Conservation (phyloP, 768 basidiomycete species). For the Amanita fuliginea region DNA sequence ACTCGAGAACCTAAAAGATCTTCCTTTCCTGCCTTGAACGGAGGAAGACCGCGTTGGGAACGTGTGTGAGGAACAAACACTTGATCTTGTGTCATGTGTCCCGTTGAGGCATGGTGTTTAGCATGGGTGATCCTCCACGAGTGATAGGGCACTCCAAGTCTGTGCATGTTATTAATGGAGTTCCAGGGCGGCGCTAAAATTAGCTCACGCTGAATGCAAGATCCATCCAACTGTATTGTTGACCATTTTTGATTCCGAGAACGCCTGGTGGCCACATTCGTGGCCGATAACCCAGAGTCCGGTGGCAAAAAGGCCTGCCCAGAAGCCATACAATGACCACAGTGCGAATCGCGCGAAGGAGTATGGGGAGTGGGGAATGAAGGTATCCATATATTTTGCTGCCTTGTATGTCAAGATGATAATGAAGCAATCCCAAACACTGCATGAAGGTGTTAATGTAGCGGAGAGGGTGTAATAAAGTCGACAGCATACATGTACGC, state of each 20-base stretch:
- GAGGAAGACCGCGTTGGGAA: conserved; percentile 51
- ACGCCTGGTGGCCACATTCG: conserved; percentile 95
- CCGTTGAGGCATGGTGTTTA: conserved; percentile 92
- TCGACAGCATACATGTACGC: conserved; percentile 56
- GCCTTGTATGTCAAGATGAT: conserved; percentile 60
- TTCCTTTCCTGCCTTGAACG: conserved; percentile 59
- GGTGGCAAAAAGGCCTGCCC: conserved; percentile 76
- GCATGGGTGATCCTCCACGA: conserved; percentile 93
- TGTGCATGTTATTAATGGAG: conserved; percentile 16
- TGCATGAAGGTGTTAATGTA: conserved; percentile 15
- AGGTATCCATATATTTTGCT: conserved; percentile 50
- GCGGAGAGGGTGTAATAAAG: background rate
- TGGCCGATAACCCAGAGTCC: conserved; percentile 94
- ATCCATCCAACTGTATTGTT: conserved; percentile 93
- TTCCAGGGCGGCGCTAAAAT: conserved; percentile 3
- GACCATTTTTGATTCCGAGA: conserved; percentile 83
- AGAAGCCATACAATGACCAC: conserved; percentile 78
- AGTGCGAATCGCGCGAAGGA: conserved; percentile 49
- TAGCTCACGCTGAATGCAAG: conserved; percentile 74
- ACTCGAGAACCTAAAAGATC: conserved; percentile 56
- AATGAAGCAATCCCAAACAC: conserved; percentile 65
- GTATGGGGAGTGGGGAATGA: conserved; percentile 38
- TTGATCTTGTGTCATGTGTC: conserved; percentile 89
- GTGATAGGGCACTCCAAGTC: conserved; percentile 92
- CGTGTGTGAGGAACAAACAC: conserved; percentile 94